phyloP scores from a whole-genome alignment of 805 yeast species.

The Kluyveromyces aestuarii region DNA sequence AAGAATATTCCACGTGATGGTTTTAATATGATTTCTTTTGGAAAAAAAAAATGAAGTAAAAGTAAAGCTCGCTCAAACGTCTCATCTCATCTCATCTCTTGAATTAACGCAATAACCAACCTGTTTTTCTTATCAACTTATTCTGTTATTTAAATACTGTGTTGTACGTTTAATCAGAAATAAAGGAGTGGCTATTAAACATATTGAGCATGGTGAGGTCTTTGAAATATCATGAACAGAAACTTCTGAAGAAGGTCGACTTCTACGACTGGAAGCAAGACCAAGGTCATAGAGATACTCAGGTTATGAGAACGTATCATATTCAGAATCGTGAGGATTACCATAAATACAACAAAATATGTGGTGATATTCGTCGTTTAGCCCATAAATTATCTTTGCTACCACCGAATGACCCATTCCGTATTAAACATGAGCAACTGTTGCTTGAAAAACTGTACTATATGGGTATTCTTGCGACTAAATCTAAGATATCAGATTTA shows the following conservation, averaged over 20 bases:
- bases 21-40: background rate
- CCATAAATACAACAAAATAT: constrained; percentile 83
- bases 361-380: constrained; percentile 83
- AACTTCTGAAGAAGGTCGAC: constrained; percentile 88
- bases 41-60: background rate
- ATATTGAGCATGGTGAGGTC: constrained; percentile 59
- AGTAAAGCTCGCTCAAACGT: background rate
- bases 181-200: background rate
- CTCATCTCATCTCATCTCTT: background rate
- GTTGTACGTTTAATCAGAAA: background rate
- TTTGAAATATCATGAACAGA: constrained; percentile 91
- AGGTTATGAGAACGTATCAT: constrained; percentile 91
- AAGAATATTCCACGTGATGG: background rate
- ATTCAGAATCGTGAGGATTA: constrained; percentile 93
- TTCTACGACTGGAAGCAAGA: constrained; percentile 97
- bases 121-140: background rate
- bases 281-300: constrained; percentile 90
- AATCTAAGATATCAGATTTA: constrained; percentile 80
- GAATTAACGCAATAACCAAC: background rate
- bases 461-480: constrained; percentile 86
- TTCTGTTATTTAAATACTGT: no score
- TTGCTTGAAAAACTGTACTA: constrained; percentile 77
- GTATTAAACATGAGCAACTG: constrained; percentile 82
- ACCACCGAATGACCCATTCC: constrained; percentile 78
- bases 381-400: constrained; percentile 80